Evolutionary conservation across 202 grass and related monocot species (phyloP).

Genomic region (Zizania palustris): DNA sequence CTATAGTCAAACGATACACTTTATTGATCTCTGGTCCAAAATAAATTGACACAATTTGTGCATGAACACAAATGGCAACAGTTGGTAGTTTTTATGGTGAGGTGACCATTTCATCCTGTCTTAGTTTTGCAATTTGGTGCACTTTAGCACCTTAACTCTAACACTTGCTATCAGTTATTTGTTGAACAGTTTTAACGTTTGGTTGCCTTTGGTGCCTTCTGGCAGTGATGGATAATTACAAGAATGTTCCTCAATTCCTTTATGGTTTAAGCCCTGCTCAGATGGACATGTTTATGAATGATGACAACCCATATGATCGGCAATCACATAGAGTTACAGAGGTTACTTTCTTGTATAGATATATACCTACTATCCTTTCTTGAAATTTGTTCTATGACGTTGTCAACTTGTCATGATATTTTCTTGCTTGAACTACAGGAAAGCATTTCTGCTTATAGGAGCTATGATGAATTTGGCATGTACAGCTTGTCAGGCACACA

Average conservation of each 20-base stretch:
- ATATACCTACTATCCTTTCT: not conserved
- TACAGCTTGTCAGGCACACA: conserved; percentile 55
- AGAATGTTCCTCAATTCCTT: conserved; percentile 59
- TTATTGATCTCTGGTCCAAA: not conserved
- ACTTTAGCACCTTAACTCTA: not conserved
- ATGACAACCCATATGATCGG: conserved; percentile 59
- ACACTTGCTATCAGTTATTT: not conserved
- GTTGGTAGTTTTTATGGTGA: not conserved
- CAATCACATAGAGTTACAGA: conserved; percentile 64
- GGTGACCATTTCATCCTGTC: not conserved
- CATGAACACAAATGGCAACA: not conserved
- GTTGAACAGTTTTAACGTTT: not conserved
- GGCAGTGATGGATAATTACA: conserved; percentile 83
- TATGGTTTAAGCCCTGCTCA: conserved; percentile 69
- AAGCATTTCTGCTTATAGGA: conserved; percentile 64
- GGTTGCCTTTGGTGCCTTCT: conserved; percentile 42
- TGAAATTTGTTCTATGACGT: not conserved
- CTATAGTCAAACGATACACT: not conserved
- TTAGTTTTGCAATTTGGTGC: not conserved
- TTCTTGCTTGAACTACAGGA: conserved; percentile 51
- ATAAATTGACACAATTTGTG: not conserved
- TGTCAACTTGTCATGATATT: conserved; percentile 6
- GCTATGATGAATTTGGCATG: conserved; percentile 70
- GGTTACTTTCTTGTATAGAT: conserved; percentile 29
- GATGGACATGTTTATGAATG: conserved; percentile 77